phyloP scores from a whole-genome alignment of 192 early-diverging fungal genomes.

The Coemansia sp. region DNA sequence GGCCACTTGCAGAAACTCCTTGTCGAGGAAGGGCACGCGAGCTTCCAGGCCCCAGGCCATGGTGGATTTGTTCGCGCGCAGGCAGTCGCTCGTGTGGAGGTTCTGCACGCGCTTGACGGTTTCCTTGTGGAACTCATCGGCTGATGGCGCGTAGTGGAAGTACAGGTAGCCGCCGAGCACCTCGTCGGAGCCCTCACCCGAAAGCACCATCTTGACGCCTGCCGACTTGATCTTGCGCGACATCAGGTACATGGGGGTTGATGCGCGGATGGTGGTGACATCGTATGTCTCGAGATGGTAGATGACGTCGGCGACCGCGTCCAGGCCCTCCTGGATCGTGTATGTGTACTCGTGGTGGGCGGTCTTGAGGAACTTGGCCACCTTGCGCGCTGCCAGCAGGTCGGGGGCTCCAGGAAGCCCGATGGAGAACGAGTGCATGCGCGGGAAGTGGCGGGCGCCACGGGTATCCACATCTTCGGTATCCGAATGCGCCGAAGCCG shows the following conservation, averaged over 20 bases:
- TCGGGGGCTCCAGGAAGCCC: constrained; percentile 93
- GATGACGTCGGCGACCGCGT: constrained; percentile 93
- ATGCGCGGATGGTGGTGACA: constrained; percentile 96
- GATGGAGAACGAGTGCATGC: constrained; percentile 96
- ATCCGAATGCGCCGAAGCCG: constrained; percentile 48
- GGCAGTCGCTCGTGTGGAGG: constrained; percentile 92
- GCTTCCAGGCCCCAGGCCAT: constrained; percentile 99
- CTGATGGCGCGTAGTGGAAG: constrained; percentile 89
- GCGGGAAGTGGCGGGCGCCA: constrained; percentile 73
- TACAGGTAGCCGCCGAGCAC: constrained; percentile 98
- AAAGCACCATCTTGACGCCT: constrained; percentile 99
- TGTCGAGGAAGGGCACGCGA: constrained; percentile 97
- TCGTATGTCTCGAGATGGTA: constrained; percentile 99
- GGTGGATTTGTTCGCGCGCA: constrained; percentile 98
- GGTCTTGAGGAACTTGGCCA: constrained; percentile 87
- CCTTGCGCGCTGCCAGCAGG: constrained; percentile 82
- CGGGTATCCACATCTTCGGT: constrained; percentile 65
- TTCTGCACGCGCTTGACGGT: constrained; percentile 92
- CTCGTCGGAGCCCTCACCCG: constrained; percentile 96
- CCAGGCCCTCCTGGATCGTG: constrained; percentile 92
- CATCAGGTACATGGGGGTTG: constrained; percentile 99
- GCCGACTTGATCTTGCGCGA: constrained; percentile 97
- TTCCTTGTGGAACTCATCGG: constrained; percentile 84
- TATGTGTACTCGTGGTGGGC: constrained; percentile 96
- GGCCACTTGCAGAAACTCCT: constrained; percentile 84